phyloP scores from a whole-genome alignment of 805 yeast species.

The Millerozyma acaciae region DNA sequence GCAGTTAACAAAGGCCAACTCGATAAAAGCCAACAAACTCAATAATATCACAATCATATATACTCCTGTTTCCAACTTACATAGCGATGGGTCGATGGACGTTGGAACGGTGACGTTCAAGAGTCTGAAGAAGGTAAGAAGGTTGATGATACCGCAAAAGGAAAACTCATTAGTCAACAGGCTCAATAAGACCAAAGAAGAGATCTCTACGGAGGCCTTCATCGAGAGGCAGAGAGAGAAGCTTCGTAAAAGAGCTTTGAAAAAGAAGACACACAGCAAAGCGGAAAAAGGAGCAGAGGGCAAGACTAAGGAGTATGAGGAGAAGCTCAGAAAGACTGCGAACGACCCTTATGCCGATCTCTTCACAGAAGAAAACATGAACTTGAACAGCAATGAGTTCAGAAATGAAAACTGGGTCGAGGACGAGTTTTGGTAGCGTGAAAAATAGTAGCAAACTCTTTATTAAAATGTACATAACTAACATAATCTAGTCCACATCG shows the following conservation, averaged over 20 bases:
- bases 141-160: conserved; percentile 50
- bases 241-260: conserved; percentile 31
- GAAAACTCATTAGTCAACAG: conserved; percentile 60
- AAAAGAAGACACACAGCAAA: conserved; percentile 38
- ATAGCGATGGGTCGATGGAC: conserved; percentile 67
- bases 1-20: conserved; percentile 73
- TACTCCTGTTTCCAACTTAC: conserved; percentile 71
- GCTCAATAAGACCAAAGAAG: conserved; percentile 61
- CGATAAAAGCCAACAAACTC: conserved; percentile 70
- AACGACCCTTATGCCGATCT: conserved; percentile 31
- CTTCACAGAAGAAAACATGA: conserved; percentile 28
- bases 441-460: no score
- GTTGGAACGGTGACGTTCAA: conserved; percentile 76
- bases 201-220: conserved; percentile 46
- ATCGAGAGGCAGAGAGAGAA: conserved; percentile 24
- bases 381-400: conserved; percentile 28
- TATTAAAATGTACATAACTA: no score
- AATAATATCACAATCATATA: conserved; percentile 63
- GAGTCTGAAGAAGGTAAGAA: conserved; percentile 50
- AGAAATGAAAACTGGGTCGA: conserved; percentile 35
- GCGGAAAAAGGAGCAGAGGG: conserved; percentile 22
- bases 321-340: conserved; percentile 33
- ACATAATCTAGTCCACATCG: no score
- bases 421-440: conserved; percentile 31
- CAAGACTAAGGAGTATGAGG: conserved; percentile 33